Evolutionary conservation across 106 monocot species (phyloP).

Genomic region (Posidonia australis): DNA sequence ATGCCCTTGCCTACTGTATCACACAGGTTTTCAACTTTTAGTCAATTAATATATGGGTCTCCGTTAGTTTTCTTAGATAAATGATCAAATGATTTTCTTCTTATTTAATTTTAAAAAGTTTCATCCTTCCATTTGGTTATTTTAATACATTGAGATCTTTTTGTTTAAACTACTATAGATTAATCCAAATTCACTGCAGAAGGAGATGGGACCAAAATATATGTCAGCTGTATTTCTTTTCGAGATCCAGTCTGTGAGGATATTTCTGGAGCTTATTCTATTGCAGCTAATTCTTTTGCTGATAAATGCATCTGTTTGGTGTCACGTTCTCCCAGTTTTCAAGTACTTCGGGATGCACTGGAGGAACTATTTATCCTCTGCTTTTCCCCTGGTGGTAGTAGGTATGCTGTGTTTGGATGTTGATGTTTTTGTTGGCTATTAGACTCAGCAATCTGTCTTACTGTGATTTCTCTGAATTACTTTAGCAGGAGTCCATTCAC

Average conservation of each 20-base stretch:
- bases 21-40: not conserved
- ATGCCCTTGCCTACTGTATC: too few relatives aligned
- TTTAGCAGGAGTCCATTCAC: not conserved
- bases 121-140: not conserved
- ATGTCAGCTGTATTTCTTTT: conserved; percentile 96
- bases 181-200: conserved; percentile 41
- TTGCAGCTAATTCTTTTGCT: conserved; percentile 68
- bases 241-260: conserved; percentile 92
- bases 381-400: conserved; percentile 75
- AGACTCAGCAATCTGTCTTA: not conserved
- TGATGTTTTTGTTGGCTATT: not conserved
- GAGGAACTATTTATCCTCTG: conserved; percentile 86
- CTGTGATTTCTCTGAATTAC: not conserved
- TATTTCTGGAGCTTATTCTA: conserved; percentile 66
- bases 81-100: not conserved
- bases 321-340: conserved; percentile 82
- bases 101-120: not conserved
- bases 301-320: conserved; percentile 99
- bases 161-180: not conserved
- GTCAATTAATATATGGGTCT: not conserved
- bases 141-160: not conserved
- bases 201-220: conserved; percentile 98
- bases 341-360: conserved; percentile 70
- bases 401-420: conserved; percentile 27
- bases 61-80: not conserved